A percentile compares a stretch with the other conserved stretches of the same genome.
Conservation (phyloP, 768 basidiomycete genomes). For the Tulasnella sp. region DNA sequence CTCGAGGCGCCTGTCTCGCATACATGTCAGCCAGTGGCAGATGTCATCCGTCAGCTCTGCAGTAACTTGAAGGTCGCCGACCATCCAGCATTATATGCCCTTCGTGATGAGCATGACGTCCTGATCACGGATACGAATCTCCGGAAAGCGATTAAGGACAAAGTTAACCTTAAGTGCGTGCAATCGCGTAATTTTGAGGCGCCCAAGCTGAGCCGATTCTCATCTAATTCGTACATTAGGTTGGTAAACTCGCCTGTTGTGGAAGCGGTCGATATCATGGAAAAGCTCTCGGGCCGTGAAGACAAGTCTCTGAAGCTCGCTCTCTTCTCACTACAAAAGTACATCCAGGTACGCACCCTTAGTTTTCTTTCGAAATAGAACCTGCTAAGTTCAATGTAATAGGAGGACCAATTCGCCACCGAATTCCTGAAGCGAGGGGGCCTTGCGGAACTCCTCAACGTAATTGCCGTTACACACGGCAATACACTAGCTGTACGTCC, state of each 20-base stretch:
- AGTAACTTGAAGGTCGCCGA: constrained; percentile 75
- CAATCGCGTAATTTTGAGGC: constrained; percentile 24
- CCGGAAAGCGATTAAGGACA: constrained; percentile 72
- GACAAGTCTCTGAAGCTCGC: constrained; percentile 62
- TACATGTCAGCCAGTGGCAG: constrained; percentile 55
- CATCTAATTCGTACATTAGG: constrained; percentile 41
- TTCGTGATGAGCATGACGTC: constrained; percentile 79
- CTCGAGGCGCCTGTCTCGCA: neutral
- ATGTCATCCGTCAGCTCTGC: constrained; percentile 80
- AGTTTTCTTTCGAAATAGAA: neutral
- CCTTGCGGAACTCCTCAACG: constrained; percentile 61
- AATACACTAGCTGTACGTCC: constrained; percentile 76
- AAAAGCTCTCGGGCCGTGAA: constrained; percentile 60
- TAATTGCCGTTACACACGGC: constrained; percentile 64
- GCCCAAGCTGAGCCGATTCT: neutral
- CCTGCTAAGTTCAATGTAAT: neutral
- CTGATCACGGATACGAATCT: constrained; percentile 86
- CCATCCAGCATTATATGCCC: constrained; percentile 63
- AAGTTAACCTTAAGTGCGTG: constrained; percentile 70
- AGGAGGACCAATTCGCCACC: constrained; percentile 81
- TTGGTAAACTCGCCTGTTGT: constrained; percentile 75
- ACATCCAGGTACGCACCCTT: constrained; percentile 56
- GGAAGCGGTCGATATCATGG: constrained; percentile 72
- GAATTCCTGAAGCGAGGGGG: constrained; percentile 76
- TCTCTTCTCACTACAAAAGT: constrained; percentile 73